Base-by-base conservation (phyloP, 2,329 filamentous ascomycete species). In the Cladosporium colombiae region DNA sequence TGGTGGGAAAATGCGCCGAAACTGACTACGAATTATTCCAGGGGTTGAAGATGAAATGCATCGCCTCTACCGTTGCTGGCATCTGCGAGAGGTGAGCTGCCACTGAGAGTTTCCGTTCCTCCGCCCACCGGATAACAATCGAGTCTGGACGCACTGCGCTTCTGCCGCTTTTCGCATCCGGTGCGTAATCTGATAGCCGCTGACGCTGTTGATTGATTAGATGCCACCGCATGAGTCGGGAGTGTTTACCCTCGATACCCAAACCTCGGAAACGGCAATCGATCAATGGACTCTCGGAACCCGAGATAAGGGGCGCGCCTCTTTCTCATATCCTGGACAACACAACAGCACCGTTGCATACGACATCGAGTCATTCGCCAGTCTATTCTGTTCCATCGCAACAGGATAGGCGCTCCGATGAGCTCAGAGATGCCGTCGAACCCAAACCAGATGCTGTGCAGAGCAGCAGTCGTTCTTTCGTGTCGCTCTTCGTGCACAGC, bases 31-130 rank as follows among this genome's bases (percentile, higher is more conserved):
- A 21, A 55, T 57, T 57, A 16, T 33, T 57, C 55, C 56, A 59
- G 56, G 62, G 64, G n/a, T 60, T 73, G 40, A 74, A 74, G 69
- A 74, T 74, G 71, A 73, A 73, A 52, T 70, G 68, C 61, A 52
- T 68, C 13, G 62, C 55, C 2, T 56, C 62, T 27, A 60, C 68
- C 33, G 62, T 64, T 1, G 21, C 46, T 14, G 64, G 66, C 27
- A 59, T 62, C 18, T 67, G 66, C 44, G 66, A 67, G 37, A 68
- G 68, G 67, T 68, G 18, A 65, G 66, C 56, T 23, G 31, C 27
- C 29, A 31, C n/a, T 53, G n/a, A 44, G 16, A 35, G n/a, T 56
- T 21, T 31, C 59, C 29, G 29, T 57, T 57, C 29, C 40, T 33
- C n/a, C 44, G 46, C 59, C 40, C 40, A 21, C 40, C 40, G 40